phyloP scores from a whole-genome alignment of 495 filamentous ascomycete species.

The Margaritispora aquatica region DNA sequence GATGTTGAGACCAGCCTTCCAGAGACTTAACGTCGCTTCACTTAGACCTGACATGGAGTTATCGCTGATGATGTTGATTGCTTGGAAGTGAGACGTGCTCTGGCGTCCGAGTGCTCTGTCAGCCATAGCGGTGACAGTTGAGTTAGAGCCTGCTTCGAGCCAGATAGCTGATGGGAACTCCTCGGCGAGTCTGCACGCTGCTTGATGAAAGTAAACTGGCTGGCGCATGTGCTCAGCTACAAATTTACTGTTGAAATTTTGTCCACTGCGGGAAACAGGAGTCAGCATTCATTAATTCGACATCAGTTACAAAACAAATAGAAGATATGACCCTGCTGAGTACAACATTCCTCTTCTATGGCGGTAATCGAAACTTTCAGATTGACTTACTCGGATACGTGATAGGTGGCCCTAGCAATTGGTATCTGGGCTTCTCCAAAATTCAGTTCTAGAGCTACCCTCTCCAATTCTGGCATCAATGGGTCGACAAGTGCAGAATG shows the following conservation, averaged over 20 bases:
- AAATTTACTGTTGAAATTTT: conserved; percentile 32
- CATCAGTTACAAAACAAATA: too few relatives aligned
- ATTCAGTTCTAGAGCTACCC: conserved; percentile 15
- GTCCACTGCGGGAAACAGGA: too few relatives aligned
- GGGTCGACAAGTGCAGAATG: conserved; percentile 42
- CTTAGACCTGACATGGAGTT: conserved; percentile 29
- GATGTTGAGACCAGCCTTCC: conserved; percentile 36
- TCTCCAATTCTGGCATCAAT: conserved; percentile 27
- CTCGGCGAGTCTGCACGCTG: conserved; percentile 36
- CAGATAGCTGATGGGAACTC: conserved; percentile 32
- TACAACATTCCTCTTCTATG: too few relatives aligned
- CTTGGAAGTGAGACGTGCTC: conserved; percentile 31
- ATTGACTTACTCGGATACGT: too few relatives aligned
- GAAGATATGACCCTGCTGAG: too few relatives aligned
- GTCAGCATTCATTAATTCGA: too few relatives aligned
- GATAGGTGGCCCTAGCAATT: conserved; percentile 25
- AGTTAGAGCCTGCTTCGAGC: conserved; percentile 46
- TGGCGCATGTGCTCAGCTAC: conserved; percentile 40
- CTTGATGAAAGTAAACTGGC: conserved; percentile 46
- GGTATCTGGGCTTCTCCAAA: conserved; percentile 5
- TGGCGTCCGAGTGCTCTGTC: conserved; percentile 25
- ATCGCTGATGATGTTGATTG: conserved; percentile 33
- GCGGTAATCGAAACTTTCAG: too few relatives aligned
- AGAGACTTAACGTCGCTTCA: conserved; percentile 38
- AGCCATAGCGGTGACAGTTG: conserved; percentile 40